A percentile compares a stretch with the other conserved stretches of the same genome.
Conservation (phyloP, 2,329 filamentous ascomycete genomes). For the Botryotinia narcissicola region DNA sequence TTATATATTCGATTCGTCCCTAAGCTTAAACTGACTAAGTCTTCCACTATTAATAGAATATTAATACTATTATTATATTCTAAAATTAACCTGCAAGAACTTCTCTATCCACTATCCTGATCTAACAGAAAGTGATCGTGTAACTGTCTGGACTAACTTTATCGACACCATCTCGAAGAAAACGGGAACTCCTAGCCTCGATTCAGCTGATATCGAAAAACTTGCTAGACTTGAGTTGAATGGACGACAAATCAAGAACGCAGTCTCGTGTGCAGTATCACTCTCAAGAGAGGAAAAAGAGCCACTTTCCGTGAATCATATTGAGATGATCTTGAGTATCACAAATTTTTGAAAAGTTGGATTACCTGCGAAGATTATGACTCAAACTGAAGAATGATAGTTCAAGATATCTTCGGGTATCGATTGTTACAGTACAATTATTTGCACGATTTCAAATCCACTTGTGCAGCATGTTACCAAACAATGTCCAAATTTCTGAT, state of each 20-base stretch:
- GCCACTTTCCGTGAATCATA: constrained; percentile 8
- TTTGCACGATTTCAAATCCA: neutral
- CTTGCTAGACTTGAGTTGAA: constrained; percentile 10
- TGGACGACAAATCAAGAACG: constrained; percentile 19
- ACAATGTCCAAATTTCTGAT: no score
- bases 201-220: constrained; percentile 1
- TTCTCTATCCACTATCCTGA: constrained; percentile 12
- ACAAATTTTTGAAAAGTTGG: neutral
- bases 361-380: neutral
- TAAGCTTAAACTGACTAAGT: no score
- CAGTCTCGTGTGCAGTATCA: constrained; percentile 2
- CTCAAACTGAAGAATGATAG: no score
- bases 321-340: constrained; percentile 13
- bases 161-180: neutral
- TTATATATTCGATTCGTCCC: no score
- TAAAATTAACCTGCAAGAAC: no score
- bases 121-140: neutral
- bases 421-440: rapidly evolving
- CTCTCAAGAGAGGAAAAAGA: constrained; percentile 8
- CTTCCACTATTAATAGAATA: no score
- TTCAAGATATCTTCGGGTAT: neutral
- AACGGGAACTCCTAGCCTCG: neutral
- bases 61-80: no score
- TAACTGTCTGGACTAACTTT: constrained; percentile 1
- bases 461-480: no score